Percentiles rank a stretch among this genome's conserved stretches.
Evolutionary conservation across 371 early-diverging fungal species (phyloP).

Genomic region (Vittaforma corneae): DNA sequence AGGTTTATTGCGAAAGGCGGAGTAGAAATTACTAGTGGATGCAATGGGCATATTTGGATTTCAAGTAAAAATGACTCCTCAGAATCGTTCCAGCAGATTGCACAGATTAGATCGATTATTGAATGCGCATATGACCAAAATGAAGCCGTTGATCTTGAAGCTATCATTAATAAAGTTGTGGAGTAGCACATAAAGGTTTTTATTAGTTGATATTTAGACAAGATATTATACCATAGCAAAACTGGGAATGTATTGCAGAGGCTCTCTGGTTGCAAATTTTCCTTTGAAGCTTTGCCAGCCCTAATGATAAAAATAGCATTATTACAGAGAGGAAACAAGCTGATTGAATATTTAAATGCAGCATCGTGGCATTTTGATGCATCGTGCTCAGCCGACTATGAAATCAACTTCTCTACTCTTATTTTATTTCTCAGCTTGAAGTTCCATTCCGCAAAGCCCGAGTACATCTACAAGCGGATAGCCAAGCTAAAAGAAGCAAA

Average conservation of each 20-base stretch:
- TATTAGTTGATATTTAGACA: too few relatives aligned
- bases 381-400: slow-evolving; percentile 41
- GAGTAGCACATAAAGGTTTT: too few relatives aligned
- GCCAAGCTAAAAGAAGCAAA: slow-evolving; percentile 39
- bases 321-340: slow-evolving; percentile 42
- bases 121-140: not conserved
- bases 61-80: not conserved
- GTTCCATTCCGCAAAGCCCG: slow-evolving; percentile 51
- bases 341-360: slow-evolving; percentile 37
- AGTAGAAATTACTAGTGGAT: slow-evolving; percentile 76
- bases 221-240: too few relatives aligned
- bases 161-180: not conserved
- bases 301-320: slow-evolving; percentile 47
- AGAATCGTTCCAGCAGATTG: not conserved
- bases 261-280: too few relatives aligned
- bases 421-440: slow-evolving; percentile 50
- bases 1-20: slow-evolving; percentile 59
- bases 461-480: slow-evolving; percentile 51
- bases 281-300: too few relatives aligned
- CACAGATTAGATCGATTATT: not conserved
- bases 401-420: slow-evolving; percentile 33
- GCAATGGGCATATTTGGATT: slow-evolving; percentile 67
- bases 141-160: not conserved
- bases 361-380: slow-evolving; percentile 41
- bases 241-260: too few relatives aligned